phyloP scores from a whole-genome alignment of 306 rosid species.

The Herpetospermum pedunculosum region DNA sequence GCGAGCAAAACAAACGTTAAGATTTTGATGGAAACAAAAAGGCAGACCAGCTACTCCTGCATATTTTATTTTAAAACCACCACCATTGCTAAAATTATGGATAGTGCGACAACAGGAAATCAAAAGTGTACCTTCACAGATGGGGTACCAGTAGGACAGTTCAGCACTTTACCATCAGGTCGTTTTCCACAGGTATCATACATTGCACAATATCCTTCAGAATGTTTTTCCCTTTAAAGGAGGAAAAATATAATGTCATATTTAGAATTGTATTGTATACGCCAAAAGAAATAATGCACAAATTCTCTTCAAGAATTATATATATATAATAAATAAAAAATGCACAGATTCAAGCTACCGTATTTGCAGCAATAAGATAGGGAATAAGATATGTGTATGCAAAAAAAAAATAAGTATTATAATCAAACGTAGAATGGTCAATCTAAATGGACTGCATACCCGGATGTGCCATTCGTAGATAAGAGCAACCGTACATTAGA shows the following conservation, averaged over 20 bases:
- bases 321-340: too few relatives aligned
- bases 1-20: neutral
- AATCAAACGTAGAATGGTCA: neutral
- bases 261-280: neutral
- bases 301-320: neutral
- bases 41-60: neutral
- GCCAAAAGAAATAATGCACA: neutral
- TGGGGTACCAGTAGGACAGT: slow-evolving; percentile 67
- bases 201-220: slow-evolving; percentile 75
- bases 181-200: slow-evolving; percentile 79
- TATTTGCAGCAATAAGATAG: neutral
- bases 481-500: slow-evolving; percentile 30
- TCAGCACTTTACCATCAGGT: slow-evolving; percentile 65
- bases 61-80: neutral
- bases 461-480: slow-evolving; percentile 28
- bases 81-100: neutral
- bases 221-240: slow-evolving; percentile 44
- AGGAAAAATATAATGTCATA: neutral
- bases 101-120: neutral
- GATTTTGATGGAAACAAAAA: neutral
- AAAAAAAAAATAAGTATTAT: neutral
- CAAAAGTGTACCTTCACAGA: slow-evolving; percentile 59
- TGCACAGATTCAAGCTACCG: neutral
- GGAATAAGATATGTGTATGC: neutral
- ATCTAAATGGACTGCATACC: slow-evolving; percentile 14